phyloP scores from a whole-genome alignment of 2,329 filamentous ascomycete genomes.

The Phialophora tarda region DNA sequence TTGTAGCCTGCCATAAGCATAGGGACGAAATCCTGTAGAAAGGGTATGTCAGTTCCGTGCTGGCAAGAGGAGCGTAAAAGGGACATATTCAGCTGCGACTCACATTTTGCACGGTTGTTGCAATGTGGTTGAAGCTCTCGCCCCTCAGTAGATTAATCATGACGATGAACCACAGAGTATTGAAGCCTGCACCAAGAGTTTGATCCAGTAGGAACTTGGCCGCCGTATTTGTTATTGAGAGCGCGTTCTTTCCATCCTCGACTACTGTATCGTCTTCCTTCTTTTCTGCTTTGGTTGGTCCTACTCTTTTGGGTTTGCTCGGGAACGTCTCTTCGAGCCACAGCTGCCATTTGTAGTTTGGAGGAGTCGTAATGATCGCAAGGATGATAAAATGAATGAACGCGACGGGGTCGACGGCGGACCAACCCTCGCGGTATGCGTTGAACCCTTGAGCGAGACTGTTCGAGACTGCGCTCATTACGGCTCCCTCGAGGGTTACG shows the following conservation, averaged over 20 bases:
- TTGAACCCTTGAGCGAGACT: slow-evolving; percentile 73
- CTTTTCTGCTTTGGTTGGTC: slow-evolving; percentile 54
- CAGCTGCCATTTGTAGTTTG: slow-evolving; percentile 86
- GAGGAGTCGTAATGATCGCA: slow-evolving; percentile 73
- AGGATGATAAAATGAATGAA: slow-evolving; percentile 75
- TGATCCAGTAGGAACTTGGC: slow-evolving; percentile 58
- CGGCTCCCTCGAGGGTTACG: slow-evolving; percentile 68
- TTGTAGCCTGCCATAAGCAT: slow-evolving; percentile 48
- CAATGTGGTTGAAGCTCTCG: slow-evolving; percentile 42
- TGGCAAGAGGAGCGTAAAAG: neutral
- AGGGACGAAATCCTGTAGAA: slow-evolving; percentile 35
- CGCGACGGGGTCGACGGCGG: slow-evolving; percentile 53
- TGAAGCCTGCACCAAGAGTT: slow-evolving; percentile 61
- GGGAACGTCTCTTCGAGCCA: slow-evolving; percentile 77
- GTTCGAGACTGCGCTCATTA: slow-evolving; percentile 71
- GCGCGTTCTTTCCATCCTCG: slow-evolving; percentile 29
- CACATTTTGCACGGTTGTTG: slow-evolving; percentile 46
- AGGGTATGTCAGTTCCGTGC: neutral
- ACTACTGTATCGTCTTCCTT: slow-evolving; percentile 52
- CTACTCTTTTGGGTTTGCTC: slow-evolving; percentile 46
- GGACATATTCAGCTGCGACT: slow-evolving; percentile 12
- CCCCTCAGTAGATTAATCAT: slow-evolving; percentile 60
- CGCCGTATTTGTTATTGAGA: slow-evolving; percentile 40
- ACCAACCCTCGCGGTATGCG: slow-evolving; percentile 54
- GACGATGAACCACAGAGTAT: slow-evolving; percentile 63